These are phyloP conservation scores for Suillus alpinus DNA, from an alignment of 768 basidiomycete species.

Conservation along the genomic window DNA sequence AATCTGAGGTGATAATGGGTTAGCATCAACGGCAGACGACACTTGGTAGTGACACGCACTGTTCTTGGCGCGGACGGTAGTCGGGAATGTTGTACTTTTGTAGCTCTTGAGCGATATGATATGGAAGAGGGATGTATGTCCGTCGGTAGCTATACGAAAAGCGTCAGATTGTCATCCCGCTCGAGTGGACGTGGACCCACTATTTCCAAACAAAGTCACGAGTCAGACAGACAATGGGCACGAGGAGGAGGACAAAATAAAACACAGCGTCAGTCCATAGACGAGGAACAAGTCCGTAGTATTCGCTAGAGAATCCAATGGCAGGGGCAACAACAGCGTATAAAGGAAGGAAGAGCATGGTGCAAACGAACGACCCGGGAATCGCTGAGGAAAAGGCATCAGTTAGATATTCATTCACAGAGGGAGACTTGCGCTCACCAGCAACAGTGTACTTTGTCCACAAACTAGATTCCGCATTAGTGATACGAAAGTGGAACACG, in stretches of 20 bases:
- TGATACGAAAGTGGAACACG: not conserved
- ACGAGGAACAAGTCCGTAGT: conserved; percentile 82
- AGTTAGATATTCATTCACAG: conserved; percentile 1
- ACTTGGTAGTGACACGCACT: conserved; percentile 50
- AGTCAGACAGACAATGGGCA: conserved; percentile 81
- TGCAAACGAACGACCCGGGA: conserved; percentile 93
- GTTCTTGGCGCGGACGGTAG: conserved; percentile 95
- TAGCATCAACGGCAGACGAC: conserved; percentile 6
- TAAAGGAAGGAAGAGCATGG: conserved; percentile 92
- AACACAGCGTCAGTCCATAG: conserved; percentile 88
- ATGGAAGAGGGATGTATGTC: conserved; percentile 88
- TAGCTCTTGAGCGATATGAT: conserved; percentile 98
- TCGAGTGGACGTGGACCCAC: conserved; percentile 38
- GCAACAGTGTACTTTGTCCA: conserved; percentile 99
- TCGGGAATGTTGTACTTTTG: conserved; percentile 98
- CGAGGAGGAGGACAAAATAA: conserved; percentile 81
- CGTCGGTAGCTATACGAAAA: conserved; percentile 69
- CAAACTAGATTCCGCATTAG: conserved; percentile 49
- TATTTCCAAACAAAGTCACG: conserved; percentile 98
- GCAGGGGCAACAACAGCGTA: conserved; percentile 86
- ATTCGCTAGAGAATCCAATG: conserved; percentile 88
- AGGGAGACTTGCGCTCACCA: conserved; percentile 40
- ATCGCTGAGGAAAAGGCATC: conserved; percentile 57
- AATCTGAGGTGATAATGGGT: conserved; percentile 51
- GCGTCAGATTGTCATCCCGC: not conserved